Conservation (phyloP, 306 rosid genomes). For the Lotus japonicus region DNA sequence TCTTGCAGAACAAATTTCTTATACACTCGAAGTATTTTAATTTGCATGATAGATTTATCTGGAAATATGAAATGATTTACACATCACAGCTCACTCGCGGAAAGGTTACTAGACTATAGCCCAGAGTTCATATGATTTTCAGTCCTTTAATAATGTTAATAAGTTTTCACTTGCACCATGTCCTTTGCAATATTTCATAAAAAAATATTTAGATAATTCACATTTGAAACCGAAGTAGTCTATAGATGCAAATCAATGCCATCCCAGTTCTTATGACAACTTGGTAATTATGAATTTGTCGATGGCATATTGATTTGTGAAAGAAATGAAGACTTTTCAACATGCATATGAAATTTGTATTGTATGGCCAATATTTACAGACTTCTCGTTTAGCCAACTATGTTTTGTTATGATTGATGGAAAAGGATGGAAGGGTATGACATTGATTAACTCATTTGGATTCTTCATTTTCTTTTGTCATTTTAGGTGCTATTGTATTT, state of each 20-base stretch:
- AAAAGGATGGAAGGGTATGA: no score
- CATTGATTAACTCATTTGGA: neutral
- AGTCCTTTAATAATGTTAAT: neutral
- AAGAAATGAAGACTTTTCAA: no score
- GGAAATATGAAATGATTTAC: neutral
- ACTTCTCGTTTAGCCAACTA: no score
- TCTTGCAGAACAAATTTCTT: neutral
- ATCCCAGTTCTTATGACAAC: no score
- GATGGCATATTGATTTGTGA: no score
- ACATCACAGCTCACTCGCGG: neutral
- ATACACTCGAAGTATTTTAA: neutral
- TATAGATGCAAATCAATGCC: neutral
- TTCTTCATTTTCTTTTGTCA: slow-evolving; percentile 14
- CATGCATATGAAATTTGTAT: no score
- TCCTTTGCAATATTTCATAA: neutral
- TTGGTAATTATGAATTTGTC: no score
- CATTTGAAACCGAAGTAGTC: neutral
- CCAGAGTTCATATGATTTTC: neutral
- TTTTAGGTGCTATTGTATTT: slow-evolving; percentile 82
- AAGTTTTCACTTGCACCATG: neutral
- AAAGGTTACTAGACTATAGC: neutral
- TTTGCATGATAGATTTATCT: neutral
- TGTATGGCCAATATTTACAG: no score
- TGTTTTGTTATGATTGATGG: no score
- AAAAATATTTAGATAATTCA: neutral